Evolutionary conservation across 2,329 filamentous ascomycete species (phyloP), one percentile per base, ranked within the genome.

Genomic region (Dactylellina drechsleri): DNA sequence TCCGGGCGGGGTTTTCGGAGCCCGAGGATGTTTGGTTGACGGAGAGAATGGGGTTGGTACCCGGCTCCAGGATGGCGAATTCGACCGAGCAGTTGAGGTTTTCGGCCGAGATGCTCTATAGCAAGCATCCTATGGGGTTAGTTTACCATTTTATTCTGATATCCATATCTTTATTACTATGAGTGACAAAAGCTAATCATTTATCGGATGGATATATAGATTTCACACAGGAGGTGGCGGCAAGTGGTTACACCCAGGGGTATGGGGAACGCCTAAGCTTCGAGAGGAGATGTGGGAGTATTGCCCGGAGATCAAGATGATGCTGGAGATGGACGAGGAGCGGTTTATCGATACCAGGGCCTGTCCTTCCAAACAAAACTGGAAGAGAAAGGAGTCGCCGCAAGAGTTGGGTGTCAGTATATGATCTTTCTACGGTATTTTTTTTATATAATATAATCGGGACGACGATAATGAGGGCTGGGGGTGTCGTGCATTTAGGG

Each of bases 271-370:
- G 3, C 83, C 83, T 0, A 81, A 83, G 75, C 78, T 82, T 79
- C 81, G 86, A 26, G 82, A 83, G 73, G 84, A 86, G 73, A 84
- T 87, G 49, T 87, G 85, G 84, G 82, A 84, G 28, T 87, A 87
- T 79, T 87, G 86, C 73, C 86, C 86, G 0, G 86, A 88, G 79
- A 82, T 88, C 31, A 87, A 87, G 82, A 85, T 87, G 83, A 86
- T 84, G 53, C 79, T 88, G 28, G 81, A 81, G 58, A 87, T 88
- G 86, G 85, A 87, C 76, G 84, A 83, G 5, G 85, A 84, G 50
- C 81, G 83, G 74, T 74, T 62, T 31, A 58, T 74, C 18, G 57
- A 61, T 26, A 86, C 83, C 74, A 83, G 87, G 4, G 85, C 85
- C 0, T 85, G 85, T 5, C 77, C 82, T 6, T 87, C 85, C 76